Base-by-base conservation (phyloP, 2,329 filamentous ascomycete species). In the Nothophoma quercina region DNA sequence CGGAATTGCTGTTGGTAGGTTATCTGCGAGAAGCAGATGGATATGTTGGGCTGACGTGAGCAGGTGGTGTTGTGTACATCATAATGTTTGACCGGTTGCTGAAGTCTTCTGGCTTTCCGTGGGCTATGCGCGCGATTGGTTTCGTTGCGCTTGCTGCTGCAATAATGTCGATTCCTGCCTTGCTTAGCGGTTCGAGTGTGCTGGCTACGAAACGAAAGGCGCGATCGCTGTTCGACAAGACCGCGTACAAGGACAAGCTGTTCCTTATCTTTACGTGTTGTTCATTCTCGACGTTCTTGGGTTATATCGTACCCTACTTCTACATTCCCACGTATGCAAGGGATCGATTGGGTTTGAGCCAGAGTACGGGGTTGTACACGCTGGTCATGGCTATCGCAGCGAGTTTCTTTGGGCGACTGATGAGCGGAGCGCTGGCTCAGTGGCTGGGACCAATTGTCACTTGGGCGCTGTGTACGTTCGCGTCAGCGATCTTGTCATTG, bases 221-320 rank as follows among this genome's bases (percentile, higher is more conserved):
- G 6, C 68, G 72, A 15, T 53, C 58, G 1, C 63, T 75, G 1
- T 73, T 73, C 45, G 72, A 75, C 40, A 60, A 58, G 16, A 58
- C 67, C 6, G 72, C 72, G 1, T 54, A 74, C 12, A 61, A 67
- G 7, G 72, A 74, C 25, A 58, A 51, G 1, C 58, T 73, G 19
- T 74, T 74, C 46, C 59, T 73, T 23, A 58, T 74, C 34, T 75
- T 74, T 41, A 74, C 71, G 0, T 58, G 56, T 4, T 71, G 60
- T 21, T 70, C 68, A 1, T 75, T 73, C 42, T 62, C 63, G 23
- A 71, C 63, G 3, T 75, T 73, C 32, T 55, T 75, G 1, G 72
- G 72, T 1, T 75, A 75, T 38, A 75, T 72, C 6, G 62, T 73
- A 0, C 71, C 71, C 1, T 75, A 73, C 42, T 74, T 74, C 39